phyloP scores from a whole-genome alignment of 2,329 filamentous ascomycete species.

The Arthrocladium fulminans region DNA sequence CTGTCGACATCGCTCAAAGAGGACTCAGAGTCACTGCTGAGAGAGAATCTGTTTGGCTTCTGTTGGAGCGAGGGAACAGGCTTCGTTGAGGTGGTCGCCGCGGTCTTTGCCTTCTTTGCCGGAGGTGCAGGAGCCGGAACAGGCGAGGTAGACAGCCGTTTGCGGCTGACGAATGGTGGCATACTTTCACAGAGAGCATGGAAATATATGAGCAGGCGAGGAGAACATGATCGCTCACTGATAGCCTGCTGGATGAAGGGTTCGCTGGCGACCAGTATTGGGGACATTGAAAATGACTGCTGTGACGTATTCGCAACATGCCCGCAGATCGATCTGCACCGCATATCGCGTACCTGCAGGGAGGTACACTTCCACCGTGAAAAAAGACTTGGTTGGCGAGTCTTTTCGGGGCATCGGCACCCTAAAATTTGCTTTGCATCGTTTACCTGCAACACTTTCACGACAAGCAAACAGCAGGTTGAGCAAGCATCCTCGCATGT shows the following conservation, averaged over 20 bases:
- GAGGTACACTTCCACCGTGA: neutral
- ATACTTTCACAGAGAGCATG: conserved; percentile 21
- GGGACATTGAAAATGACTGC: neutral
- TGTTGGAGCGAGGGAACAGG: conserved; percentile 8
- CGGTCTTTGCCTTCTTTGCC: conserved; percentile 22
- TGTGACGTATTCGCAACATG: neutral
- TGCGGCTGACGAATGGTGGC: conserved; percentile 40
- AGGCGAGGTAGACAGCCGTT: conserved; percentile 31
- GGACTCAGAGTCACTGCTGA: conserved; percentile 26
- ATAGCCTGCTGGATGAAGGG: neutral
- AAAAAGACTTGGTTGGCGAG: too few species aligned
- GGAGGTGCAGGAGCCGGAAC: conserved; percentile 20
- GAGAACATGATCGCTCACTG: neutral
- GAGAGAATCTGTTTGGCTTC: conserved; percentile 13
- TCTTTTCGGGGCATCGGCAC: neutral
- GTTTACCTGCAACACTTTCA: neutral
- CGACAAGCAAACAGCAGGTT: neutral
- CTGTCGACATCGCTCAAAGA: conserved; percentile 37
- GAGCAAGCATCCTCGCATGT: neutral
- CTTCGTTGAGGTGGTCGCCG: conserved; percentile 16
- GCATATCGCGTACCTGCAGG: conserved; percentile 6
- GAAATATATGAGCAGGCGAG: neutral
- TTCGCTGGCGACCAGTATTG: neutral
- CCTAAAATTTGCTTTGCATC: conserved; percentile 5
- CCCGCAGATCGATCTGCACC: conserved; percentile 5